Evolutionary conservation across 345 rosid species (phyloP), one percentile per base, ranked within the genome.

Genomic region (Hypericum perforatum): DNA sequence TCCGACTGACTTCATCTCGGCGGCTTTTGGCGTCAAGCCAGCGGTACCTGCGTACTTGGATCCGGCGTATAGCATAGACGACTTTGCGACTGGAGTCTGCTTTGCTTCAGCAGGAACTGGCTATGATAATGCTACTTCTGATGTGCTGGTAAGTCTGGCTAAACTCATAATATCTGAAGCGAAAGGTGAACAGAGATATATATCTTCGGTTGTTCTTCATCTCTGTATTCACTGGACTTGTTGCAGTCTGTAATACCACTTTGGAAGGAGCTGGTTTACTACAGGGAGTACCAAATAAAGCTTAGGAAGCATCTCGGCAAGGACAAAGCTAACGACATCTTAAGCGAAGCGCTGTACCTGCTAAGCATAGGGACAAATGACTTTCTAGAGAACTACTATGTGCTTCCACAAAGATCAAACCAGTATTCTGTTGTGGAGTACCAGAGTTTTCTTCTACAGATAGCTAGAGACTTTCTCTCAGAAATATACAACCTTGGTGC

Each of bases 31-130:
- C 36, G 62, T 89, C 64, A 89, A 83, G 69, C 76, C 72, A 45
- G 5, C 63, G 2, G 63, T 89, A 41, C 97, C 97, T 9, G 89
- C 97, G 0, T 89, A 89, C 65, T 53, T 89, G 69, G 92, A 89
- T 72, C 89, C 89, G 2, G 45, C 45, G 3, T 83, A 64, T 60
- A 59, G 58, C 61, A 85, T 89, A 7, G 37, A 63, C 59, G 85
- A 89, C 62, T 85, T 85, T 45, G 79, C 87, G n/a, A 77, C 85
- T 0, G 92, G 97, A 0, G 92, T 89, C 57, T 81, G 82, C 59
- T 89, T 89, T 49, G 97, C 97, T 57, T 89, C 97, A 41, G 91
- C 97, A 7, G 95, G 97, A 63, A 85, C 92, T 6, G 92, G 97
- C 57, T 79, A 77, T 52, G 97, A 89, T 53, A 83, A 83, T 69